These are phyloP conservation scores for Dryas alaskensis DNA, from an alignment of 306 rosid genomes.

Conservation along the genomic window DNA sequence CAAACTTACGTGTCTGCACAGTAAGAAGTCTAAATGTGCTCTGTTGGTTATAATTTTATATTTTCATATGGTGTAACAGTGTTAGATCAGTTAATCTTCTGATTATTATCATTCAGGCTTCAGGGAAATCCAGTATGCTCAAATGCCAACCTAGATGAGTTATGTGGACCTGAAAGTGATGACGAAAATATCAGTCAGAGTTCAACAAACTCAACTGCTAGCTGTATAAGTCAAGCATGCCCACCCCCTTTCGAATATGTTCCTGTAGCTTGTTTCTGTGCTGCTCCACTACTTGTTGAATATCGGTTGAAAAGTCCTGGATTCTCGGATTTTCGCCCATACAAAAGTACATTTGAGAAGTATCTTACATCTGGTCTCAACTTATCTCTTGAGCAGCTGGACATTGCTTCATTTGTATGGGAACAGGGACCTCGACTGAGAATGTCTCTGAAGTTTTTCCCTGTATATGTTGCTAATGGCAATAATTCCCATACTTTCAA, in stretches of 20 bases:
- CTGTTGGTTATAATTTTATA: conserved; percentile 4
- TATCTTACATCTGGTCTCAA: conserved; percentile 48
- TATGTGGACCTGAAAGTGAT: conserved; percentile 51
- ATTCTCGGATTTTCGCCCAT: conserved; percentile 61
- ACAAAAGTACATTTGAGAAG: conserved; percentile 28
- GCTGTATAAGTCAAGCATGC: conserved; percentile 49
- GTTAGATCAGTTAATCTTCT: not conserved
- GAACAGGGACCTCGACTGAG: conserved; percentile 68
- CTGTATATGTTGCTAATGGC: conserved; percentile 29
- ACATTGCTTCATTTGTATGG: conserved; percentile 48
- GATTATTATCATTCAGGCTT: conserved; percentile 57
- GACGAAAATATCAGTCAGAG: conserved; percentile 13
- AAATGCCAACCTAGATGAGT: conserved; percentile 32
- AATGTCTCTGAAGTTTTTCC: conserved; percentile 72
- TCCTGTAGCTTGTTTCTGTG: conserved; percentile 57
- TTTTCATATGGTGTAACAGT: not conserved
- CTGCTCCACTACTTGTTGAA: conserved; percentile 52
- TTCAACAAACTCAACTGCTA: conserved; percentile 22
- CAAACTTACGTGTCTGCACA: not conserved
- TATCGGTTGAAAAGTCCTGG: conserved; percentile 96
- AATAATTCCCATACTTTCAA: conserved; percentile 37
- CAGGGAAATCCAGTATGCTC: conserved; percentile 78
- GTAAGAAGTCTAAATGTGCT: not conserved
- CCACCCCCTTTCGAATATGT: conserved; percentile 62
- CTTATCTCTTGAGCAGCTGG: conserved; percentile 48